Evolutionary conservation across 208 protist genomes (phyloP).

Genomic region (Leishmania martiniquensis): DNA sequence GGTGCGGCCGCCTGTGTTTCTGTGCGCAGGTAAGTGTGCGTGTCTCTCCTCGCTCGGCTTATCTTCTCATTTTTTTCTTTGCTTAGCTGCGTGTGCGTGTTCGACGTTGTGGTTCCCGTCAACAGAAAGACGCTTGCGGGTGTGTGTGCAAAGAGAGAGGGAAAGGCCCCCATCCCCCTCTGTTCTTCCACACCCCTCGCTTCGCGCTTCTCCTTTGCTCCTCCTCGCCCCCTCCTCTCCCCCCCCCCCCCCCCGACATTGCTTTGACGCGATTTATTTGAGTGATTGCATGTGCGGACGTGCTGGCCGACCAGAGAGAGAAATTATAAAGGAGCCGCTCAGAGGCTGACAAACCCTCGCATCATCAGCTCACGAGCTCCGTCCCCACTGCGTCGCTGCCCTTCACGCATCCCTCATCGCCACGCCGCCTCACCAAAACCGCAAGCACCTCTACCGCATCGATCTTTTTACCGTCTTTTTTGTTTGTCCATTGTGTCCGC

Average conservation of each 20-base stretch:
- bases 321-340: neutral
- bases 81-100: neutral
- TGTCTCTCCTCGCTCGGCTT: neutral
- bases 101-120: neutral
- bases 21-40: neutral
- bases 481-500: constrained; percentile 3
- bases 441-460: neutral
- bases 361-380: neutral
- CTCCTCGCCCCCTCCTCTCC: too few relatives aligned
- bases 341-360: neutral
- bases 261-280: too few relatives aligned
- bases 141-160: neutral
- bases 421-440: neutral
- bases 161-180: neutral
- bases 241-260: too few relatives aligned
- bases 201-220: neutral
- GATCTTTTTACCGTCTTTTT: constrained; percentile 4
- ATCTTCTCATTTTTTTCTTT: neutral
- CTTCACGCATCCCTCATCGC: neutral
- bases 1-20: neutral
- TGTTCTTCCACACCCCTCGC: neutral
- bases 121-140: neutral
- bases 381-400: neutral
- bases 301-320: too few relatives aligned
- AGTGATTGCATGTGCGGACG: too few relatives aligned